Conservation (phyloP, 306 rosid genomes). For the Morella rubra region DNA sequence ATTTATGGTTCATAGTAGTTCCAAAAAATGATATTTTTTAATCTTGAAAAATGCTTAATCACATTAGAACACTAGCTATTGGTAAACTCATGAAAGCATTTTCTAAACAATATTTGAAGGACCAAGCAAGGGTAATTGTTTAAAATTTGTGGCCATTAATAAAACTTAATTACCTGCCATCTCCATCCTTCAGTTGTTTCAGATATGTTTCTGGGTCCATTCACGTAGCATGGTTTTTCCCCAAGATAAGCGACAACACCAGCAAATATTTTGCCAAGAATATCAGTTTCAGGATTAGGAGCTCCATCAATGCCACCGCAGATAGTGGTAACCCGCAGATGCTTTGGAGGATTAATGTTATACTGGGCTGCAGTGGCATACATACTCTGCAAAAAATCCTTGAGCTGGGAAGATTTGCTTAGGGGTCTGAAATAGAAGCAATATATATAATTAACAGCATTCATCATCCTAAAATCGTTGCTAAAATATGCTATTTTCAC, state of each 20-base stretch:
- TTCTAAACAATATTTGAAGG: no score
- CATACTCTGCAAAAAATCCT: conserved; percentile 10
- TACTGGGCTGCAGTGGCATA: conserved; percentile 56
- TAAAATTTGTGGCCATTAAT: no score
- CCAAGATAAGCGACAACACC: conserved; percentile 51
- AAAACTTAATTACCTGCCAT: conserved; percentile 64
- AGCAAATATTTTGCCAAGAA: conserved; percentile 47
- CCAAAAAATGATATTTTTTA: no score
- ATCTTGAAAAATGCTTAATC: no score
- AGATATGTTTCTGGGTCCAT: conserved; percentile 26
- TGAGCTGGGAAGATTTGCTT: conserved; percentile 33
- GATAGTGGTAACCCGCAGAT: conserved; percentile 44
- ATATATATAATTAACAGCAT: not conserved
- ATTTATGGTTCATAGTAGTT: not conserved
- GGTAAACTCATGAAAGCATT: no score
- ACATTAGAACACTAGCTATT: no score
- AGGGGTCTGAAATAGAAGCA: conserved; percentile 39
- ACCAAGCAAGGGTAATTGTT: no score
- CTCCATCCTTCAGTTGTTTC: conserved; percentile 56
- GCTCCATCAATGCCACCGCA: conserved; percentile 63
- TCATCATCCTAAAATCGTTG: conserved; percentile 34
- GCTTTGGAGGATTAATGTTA: conserved; percentile 41
- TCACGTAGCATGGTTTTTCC: conserved; percentile 45
- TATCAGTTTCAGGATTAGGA: conserved; percentile 28
- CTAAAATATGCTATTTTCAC: conserved; percentile 1